These are phyloP conservation scores for Suillus sp. DNA, from an alignment of 768 basidiomycete genomes.

Conservation along the genomic window DNA sequence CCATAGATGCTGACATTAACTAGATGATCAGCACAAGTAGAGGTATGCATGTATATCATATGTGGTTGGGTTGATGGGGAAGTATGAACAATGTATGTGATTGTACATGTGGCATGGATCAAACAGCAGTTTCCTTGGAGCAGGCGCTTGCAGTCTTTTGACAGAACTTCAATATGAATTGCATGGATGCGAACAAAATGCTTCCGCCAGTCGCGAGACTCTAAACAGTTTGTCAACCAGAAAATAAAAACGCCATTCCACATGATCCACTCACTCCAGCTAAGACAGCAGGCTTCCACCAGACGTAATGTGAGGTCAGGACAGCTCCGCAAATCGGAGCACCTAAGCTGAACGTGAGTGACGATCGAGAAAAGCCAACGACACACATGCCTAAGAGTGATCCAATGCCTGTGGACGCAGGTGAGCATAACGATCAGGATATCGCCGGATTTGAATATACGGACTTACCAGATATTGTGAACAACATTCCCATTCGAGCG, in stretches of 20 bases:
- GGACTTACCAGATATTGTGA: conserved; percentile 43
- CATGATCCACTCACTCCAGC: conserved; percentile 38
- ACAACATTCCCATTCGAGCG: conserved; percentile 49
- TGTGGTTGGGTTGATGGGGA: too few relatives aligned
- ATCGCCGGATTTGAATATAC: conserved; percentile 6
- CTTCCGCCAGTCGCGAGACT: not conserved
- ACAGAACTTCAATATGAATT: not conserved
- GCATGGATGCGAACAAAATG: not conserved
- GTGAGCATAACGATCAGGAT: too few relatives aligned
- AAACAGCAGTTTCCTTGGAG: not conserved
- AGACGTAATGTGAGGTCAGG: conserved; percentile 48
- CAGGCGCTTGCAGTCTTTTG: not conserved
- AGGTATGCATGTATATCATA: conserved; percentile 3
- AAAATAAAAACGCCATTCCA: not conserved
- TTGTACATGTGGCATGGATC: not conserved
- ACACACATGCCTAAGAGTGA: conserved; percentile 24
- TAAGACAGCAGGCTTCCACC: conserved; percentile 62
- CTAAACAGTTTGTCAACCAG: not conserved
- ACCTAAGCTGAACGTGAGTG: conserved; percentile 37
- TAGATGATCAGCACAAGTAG: not conserved
- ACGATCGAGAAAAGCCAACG: conserved; percentile 4
- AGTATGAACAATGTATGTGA: not conserved
- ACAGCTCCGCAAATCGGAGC: conserved; percentile 61
- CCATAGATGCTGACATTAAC: conserved; percentile 4
- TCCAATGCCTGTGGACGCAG: conserved; percentile 24